Evolutionary conservation across 2,329 filamentous ascomycete genomes (phyloP).

Genomic region (Aplosporella prunicola): DNA sequence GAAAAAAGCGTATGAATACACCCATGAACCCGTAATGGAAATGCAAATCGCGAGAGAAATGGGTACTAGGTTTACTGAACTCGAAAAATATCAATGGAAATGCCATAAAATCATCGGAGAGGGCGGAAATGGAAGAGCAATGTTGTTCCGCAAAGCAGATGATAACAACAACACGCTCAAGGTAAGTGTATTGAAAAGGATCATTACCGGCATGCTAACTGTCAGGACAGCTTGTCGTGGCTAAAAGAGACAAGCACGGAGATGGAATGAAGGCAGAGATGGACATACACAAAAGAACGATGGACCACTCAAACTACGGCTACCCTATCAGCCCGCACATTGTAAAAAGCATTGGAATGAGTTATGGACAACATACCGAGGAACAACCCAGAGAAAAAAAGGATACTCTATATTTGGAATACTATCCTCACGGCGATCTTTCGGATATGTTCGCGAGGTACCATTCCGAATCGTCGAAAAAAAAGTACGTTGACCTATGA

Average conservation of each 20-base stretch:
- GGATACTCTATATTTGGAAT: background rate
- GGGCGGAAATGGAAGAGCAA: background rate
- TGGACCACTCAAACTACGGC: too few species aligned
- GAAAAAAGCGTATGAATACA: background rate
- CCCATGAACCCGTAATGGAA: background rate
- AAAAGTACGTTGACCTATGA: background rate
- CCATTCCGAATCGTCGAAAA: background rate
- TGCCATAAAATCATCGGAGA: background rate
- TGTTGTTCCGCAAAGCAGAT: background rate
- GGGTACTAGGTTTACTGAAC: too few species aligned
- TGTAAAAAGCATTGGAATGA: background rate
- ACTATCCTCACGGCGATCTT: background rate
- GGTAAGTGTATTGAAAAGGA: background rate
- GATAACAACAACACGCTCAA: background rate
- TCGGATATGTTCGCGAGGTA: background rate
- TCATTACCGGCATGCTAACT: too few species aligned
- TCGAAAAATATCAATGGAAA: background rate
- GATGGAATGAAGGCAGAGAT: background rate
- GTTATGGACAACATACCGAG: background rate
- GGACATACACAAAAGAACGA: background rate
- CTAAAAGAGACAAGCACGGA: background rate
- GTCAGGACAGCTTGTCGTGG: constrained; percentile 1
- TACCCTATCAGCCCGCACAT: too few species aligned
- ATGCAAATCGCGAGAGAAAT: too few species aligned
- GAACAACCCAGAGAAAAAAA: background rate